Percentiles rank a stretch among this genome's conserved stretches.
Conservation (phyloP, 148 eudicot species). For the Cornus controversa region DNA sequence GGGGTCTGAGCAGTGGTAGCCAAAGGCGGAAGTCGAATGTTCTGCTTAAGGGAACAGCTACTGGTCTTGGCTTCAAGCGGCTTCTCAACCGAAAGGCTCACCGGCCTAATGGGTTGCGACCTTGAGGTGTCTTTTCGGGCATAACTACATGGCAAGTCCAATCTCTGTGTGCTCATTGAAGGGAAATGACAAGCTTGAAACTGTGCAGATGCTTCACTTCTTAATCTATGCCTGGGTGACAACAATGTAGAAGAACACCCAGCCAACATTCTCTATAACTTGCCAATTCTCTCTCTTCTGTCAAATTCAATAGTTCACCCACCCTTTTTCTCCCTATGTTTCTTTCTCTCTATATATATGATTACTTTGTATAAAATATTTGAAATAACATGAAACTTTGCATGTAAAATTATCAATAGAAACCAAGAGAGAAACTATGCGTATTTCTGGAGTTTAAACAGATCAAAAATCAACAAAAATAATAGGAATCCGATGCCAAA, state of each 20-base stretch:
- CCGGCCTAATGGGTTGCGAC: constrained; percentile 52
- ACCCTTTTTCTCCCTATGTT: constrained; percentile 14
- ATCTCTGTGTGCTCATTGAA: constrained; percentile 94
- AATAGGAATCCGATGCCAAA: constrained; percentile 73
- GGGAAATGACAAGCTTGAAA: constrained; percentile 77
- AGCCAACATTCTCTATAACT: constrained; percentile 85
- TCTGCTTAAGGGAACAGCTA: constrained; percentile 56
- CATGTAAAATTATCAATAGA: constrained; percentile 24
- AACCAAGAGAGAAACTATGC: constrained; percentile 43
- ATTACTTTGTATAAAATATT: background rate
- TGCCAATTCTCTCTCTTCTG: constrained; percentile 21
- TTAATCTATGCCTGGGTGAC: constrained; percentile 87
- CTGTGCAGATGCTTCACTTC: constrained; percentile 71
- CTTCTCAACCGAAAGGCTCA: constrained; percentile 60
- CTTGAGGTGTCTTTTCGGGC: constrained; percentile 50
- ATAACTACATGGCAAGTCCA: constrained; percentile 80
- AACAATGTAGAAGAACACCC: constrained; percentile 86
- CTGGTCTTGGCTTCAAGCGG: constrained; percentile 36
- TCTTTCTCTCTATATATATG: constrained; percentile 10
- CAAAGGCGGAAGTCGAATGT: constrained; percentile 45
- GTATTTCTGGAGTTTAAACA: constrained; percentile 43
- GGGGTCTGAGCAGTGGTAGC: constrained; percentile 17
- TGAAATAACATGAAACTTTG: constrained; percentile 3
- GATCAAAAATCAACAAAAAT: constrained; percentile 21
- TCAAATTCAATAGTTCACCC: constrained; percentile 9